Conservation (phyloP, 345 rosid species). For the Syzygium aqueum region DNA sequence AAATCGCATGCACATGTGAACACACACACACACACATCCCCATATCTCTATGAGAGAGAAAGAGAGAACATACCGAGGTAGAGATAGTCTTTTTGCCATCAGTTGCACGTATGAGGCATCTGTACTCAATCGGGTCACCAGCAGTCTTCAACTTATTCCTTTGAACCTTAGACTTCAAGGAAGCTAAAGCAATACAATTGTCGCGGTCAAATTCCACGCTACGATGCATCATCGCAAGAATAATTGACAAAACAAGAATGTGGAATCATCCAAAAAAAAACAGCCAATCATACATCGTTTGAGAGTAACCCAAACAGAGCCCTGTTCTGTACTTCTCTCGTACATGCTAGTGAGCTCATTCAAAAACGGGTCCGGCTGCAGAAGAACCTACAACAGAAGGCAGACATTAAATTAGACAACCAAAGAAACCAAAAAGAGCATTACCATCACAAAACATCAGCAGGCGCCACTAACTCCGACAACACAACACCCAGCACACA, state of each 20-base stretch:
- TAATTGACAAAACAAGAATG: neutral
- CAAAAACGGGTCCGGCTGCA: conserved; percentile 83
- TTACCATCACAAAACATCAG: neutral
- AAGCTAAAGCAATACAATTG: conserved; percentile 19
- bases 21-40: too few relatives aligned
- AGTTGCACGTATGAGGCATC: conserved; percentile 91
- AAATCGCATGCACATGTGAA: neutral
- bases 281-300: conserved; percentile 57
- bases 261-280: neutral
- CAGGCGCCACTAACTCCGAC: neutral
- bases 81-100: conserved; percentile 73
- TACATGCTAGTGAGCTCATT: conserved; percentile 90
- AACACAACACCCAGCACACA: neutral
- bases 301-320: conserved; percentile 91
- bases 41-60: neutral
- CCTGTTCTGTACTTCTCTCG: conserved; percentile 67
- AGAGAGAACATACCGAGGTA: conserved; percentile 49
- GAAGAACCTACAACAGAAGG: conserved; percentile 35
- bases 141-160: conserved; percentile 56
- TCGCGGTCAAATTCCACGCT: neutral
- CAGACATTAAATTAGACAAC: neutral
- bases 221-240: accelerated
- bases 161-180: conserved; percentile 72
- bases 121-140: conserved; percentile 58
- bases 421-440: neutral